phyloP scores from a whole-genome alignment of 345 rosid genomes.

The Reutealis trisperma region DNA sequence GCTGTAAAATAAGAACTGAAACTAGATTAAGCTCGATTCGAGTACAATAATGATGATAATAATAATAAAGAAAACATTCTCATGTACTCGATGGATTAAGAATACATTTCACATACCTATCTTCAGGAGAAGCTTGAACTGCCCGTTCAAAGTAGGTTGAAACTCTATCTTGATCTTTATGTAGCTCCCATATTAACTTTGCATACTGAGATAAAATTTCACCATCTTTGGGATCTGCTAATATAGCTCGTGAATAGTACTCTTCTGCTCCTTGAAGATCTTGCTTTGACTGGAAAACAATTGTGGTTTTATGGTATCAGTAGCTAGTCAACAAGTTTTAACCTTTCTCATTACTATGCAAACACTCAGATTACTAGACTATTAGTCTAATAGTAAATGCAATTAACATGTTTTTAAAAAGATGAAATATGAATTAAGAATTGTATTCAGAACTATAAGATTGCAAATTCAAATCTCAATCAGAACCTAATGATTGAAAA shows the following conservation, averaged over 20 bases:
- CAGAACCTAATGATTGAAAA: neutral
- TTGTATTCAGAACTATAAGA: no score
- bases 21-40: neutral
- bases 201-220: conserved; percentile 55
- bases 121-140: conserved; percentile 51
- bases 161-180: conserved; percentile 45
- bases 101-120: conserved; percentile 31
- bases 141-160: conserved; percentile 48
- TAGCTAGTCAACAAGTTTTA: neutral
- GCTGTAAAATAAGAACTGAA: conserved; percentile 30
- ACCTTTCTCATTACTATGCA: no score
- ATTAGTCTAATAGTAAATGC: no score
- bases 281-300: conserved; percentile 38
- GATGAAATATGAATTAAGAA: no score
- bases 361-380: no score
- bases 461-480: no score
- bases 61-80: no score
- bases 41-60: no score
- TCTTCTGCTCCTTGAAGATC: conserved; percentile 52
- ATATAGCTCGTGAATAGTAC: conserved; percentile 51
- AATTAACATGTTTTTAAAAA: no score
- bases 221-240: conserved; percentile 57
- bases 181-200: conserved; percentile 47
- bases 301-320: neutral
- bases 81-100: neutral